Conservation (phyloP, 164 flowering plant genomes). For the Annona cherimola region DNA sequence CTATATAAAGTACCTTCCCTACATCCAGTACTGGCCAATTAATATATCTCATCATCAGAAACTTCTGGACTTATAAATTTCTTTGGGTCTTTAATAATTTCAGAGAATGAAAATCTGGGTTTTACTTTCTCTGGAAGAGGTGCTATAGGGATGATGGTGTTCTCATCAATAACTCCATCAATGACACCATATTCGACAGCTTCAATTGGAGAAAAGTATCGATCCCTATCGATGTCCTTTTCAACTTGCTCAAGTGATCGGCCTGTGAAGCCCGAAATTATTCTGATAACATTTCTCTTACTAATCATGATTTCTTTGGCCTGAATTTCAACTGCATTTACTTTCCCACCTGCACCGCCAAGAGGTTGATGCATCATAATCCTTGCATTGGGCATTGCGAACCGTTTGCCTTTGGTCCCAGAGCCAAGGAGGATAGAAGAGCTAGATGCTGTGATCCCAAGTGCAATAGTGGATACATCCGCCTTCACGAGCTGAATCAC, state of each 20-base stretch:
- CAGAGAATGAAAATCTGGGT: slow-evolving; percentile 37
- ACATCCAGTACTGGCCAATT: slow-evolving; percentile 14
- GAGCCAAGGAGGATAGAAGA: slow-evolving; percentile 87
- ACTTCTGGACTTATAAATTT: slow-evolving; percentile 79
- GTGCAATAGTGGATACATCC: slow-evolving; percentile 86
- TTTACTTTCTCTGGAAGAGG: slow-evolving; percentile 80
- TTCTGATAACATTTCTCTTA: slow-evolving; percentile 62
- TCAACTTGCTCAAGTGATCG: slow-evolving; percentile 71
- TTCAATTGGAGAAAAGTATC: slow-evolving; percentile 93
- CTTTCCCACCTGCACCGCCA: slow-evolving; percentile 89
- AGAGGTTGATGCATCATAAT: slow-evolving; percentile 94
- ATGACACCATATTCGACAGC: slow-evolving; percentile 88
- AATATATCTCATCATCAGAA: slow-evolving; percentile 90
- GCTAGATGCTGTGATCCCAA: slow-evolving; percentile 93
- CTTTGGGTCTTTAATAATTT: slow-evolving; percentile 53
- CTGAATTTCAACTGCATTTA: slow-evolving; percentile 78
- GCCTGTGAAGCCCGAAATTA: slow-evolving; percentile 59
- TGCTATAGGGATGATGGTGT: slow-evolving; percentile 63
- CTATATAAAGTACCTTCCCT: neutral
- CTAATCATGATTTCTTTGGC: slow-evolving; percentile 71
- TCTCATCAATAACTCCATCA: slow-evolving; percentile 84
- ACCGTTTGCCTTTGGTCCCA: slow-evolving; percentile 93
- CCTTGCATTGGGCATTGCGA: slow-evolving; percentile 93
- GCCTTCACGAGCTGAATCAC: slow-evolving; percentile 86
- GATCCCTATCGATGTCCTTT: slow-evolving; percentile 87